A percentile compares a stretch with the other conserved stretches of the same genome.
phyloP scores from a whole-genome alignment of 768 basidiomycete species.

The Suillus sp. region DNA sequence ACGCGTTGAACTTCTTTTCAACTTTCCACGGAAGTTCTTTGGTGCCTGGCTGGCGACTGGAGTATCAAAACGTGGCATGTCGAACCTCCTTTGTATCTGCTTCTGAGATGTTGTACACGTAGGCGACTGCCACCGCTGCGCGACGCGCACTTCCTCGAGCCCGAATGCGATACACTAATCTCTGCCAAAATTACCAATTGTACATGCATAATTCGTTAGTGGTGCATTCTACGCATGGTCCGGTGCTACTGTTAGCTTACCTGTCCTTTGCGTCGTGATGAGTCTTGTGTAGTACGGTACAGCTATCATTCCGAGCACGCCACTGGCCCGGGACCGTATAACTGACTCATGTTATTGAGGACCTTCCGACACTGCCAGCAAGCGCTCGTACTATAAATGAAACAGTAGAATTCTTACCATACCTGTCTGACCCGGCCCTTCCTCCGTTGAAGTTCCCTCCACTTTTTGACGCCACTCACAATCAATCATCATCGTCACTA shows the following conservation, averaged over 20 bases:
- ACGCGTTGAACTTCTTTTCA: too few species aligned
- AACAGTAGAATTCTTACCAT: not conserved
- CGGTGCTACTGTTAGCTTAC: not conserved
- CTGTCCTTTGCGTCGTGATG: not conserved
- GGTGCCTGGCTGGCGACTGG: not conserved
- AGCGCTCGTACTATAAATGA: conserved; percentile 4
- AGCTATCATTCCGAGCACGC: not conserved
- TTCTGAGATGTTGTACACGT: not conserved
- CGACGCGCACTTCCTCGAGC: too few species aligned
- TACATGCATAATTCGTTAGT: not conserved
- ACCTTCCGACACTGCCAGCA: not conserved
- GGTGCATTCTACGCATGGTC: not conserved
- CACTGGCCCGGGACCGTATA: not conserved
- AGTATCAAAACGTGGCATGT: not conserved
- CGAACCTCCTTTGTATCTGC: too few species aligned
- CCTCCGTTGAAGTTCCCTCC: not conserved
- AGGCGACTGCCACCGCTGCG: not conserved
- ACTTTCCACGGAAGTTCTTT: not conserved
- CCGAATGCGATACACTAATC: not conserved
- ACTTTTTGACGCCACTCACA: not conserved
- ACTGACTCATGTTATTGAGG: not conserved
- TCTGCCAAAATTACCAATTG: not conserved
- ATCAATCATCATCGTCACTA: not conserved
- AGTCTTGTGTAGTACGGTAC: not conserved
- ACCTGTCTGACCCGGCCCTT: not conserved